Conservation (phyloP, 106 monocot genomes). For the Dioscorea alata region DNA sequence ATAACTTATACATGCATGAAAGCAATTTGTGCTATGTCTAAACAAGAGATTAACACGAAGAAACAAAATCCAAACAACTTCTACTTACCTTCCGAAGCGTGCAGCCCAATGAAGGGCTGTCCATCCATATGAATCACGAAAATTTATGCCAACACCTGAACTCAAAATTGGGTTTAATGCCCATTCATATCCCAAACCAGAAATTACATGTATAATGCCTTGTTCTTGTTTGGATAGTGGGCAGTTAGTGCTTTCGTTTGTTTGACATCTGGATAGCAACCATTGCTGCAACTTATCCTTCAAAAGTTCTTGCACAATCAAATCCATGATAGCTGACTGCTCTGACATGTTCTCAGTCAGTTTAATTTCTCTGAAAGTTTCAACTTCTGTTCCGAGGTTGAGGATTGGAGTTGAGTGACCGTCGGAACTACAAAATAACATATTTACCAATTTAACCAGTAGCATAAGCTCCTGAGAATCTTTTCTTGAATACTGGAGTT, state of each 20-base stretch:
- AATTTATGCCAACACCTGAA: constrained; percentile 74
- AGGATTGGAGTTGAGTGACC: not conserved
- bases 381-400: constrained; percentile 2
- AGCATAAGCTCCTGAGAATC: constrained; percentile 34
- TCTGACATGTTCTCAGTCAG: constrained; percentile 1
- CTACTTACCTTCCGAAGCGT: constrained; percentile 72
- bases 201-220: constrained; percentile 75
- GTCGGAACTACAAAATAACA: constrained; percentile 30
- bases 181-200: constrained; percentile 90
- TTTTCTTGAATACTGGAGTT: constrained; percentile 4
- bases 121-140: constrained; percentile 90
- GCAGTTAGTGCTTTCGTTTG: constrained; percentile 13
- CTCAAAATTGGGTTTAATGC: constrained; percentile 63
- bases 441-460: constrained; percentile 33
- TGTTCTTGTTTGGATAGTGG: constrained; percentile 61
- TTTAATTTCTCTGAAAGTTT: constrained; percentile 8
- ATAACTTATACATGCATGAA: too few relatives aligned
- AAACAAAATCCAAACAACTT: not conserved
- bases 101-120: constrained; percentile 99
- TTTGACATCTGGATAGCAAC: constrained; percentile 32
- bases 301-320: constrained; percentile 61
- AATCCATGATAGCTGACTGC: constrained; percentile 16
- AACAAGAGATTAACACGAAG: too few relatives aligned
- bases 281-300: constrained; percentile 27
- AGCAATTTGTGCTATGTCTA: too few relatives aligned